Conservation (phyloP, 768 basidiomycete species). For the Hypholoma fasciculare region DNA sequence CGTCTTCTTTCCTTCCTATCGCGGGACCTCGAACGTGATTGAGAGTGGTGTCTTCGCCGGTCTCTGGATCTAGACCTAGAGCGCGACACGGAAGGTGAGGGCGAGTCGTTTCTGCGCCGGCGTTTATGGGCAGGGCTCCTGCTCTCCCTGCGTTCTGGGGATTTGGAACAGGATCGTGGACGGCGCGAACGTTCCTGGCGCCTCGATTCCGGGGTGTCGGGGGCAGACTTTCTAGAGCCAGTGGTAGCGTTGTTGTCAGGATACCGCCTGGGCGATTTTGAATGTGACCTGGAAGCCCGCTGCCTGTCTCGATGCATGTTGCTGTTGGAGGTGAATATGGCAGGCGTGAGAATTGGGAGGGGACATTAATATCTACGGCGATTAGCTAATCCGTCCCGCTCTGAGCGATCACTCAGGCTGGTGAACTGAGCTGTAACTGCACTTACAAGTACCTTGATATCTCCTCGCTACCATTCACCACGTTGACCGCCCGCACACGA, state of each 20-base stretch:
- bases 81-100: slow-evolving; percentile 24
- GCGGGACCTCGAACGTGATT: slow-evolving; percentile 31
- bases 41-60: slow-evolving; percentile 18
- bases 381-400: slow-evolving; percentile 18
- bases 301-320: slow-evolving; percentile 21
- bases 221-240: background rate
- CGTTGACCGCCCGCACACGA: slow-evolving; percentile 6
- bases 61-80: slow-evolving; percentile 35
- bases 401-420: background rate
- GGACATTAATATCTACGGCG: background rate
- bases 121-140: slow-evolving; percentile 32
- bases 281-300: slow-evolving; percentile 18
- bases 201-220: slow-evolving; percentile 9
- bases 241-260: slow-evolving; percentile 8
- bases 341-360: background rate
- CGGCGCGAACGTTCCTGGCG: slow-evolving; percentile 17
- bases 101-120: slow-evolving; percentile 23
- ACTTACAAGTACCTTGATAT: background rate
- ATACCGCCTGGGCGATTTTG: slow-evolving; percentile 21
- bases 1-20: slow-evolving; percentile 20
- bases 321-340: background rate
- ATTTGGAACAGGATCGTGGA: slow-evolving; percentile 26
- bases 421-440: slow-evolving; percentile 1
- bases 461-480: slow-evolving; percentile 7
- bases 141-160: slow-evolving; percentile 26